Conservation (phyloP, 805 yeast species). For the Ogataea paradorogensis region DNA sequence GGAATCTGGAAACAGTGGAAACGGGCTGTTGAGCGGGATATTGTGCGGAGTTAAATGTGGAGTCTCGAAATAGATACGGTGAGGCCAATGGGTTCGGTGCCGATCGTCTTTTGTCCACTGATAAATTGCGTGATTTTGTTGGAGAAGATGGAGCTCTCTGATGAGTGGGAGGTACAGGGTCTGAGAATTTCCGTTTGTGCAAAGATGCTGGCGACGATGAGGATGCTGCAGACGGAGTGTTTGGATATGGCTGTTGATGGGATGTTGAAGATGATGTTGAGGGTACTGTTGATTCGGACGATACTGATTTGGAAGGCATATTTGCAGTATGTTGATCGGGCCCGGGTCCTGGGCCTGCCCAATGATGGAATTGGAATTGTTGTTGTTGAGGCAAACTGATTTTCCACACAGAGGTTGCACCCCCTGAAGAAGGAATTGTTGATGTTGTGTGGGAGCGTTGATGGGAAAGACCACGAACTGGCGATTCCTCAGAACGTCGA, state of each 20-base stretch:
- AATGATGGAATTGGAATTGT: slow-evolving; percentile 36
- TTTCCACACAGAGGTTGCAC: slow-evolving; percentile 35
- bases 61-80: slow-evolving; percentile 23
- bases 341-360: slow-evolving; percentile 31
- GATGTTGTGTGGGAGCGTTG: slow-evolving; percentile 29
- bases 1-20: slow-evolving; percentile 7
- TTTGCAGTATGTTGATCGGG: too few relatives aligned
- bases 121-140: slow-evolving; percentile 8
- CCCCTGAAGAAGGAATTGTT: slow-evolving; percentile 21
- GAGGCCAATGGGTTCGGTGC: slow-evolving; percentile 19
- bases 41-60: slow-evolving; percentile 9
- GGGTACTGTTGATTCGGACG: slow-evolving; percentile 9
- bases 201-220: slow-evolving; percentile 20
- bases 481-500: slow-evolving; percentile 16
- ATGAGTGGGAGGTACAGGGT: slow-evolving; percentile 7
- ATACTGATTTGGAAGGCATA: slow-evolving; percentile 8
- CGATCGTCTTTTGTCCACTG: slow-evolving; percentile 19
- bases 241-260: slow-evolving; percentile 1
- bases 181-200: slow-evolving; percentile 18
- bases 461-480: slow-evolving; percentile 20
- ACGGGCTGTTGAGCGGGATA: slow-evolving; percentile 2
- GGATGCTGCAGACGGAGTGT: slow-evolving; percentile 11
- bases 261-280: slow-evolving; percentile 1
- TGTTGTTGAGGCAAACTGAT: slow-evolving; percentile 32
- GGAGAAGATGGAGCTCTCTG: slow-evolving; percentile 14